Percentiles rank a stretch among this genome's conserved stretches.
Evolutionary conservation across 495 filamentous ascomycete species (phyloP).

Genomic region (Penicillium psychrofluorescens): DNA sequence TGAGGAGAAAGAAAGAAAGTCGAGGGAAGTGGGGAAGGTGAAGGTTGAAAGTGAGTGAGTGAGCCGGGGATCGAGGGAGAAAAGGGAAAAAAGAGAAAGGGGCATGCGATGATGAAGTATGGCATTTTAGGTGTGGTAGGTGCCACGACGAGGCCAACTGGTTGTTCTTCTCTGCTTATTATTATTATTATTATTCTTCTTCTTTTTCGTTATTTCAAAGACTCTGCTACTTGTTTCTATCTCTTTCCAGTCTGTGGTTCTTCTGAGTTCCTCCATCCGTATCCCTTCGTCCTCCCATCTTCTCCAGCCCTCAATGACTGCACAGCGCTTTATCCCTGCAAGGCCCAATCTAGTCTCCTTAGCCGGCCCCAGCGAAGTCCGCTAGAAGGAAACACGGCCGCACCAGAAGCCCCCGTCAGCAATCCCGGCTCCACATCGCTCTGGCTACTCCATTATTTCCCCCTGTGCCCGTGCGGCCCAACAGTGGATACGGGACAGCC

Average conservation of each 20-base stretch:
- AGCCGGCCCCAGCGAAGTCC: conserved; percentile 21
- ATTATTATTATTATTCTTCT: conserved; percentile 6
- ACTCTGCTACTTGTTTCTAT: background rate
- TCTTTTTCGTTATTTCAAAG: background rate
- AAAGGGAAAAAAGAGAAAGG: conserved; percentile 7
- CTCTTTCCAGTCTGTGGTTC: background rate
- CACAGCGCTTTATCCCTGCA: conserved; percentile 11
- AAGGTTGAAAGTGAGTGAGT: background rate
- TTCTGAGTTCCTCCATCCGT: background rate
- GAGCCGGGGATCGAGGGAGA: background rate
- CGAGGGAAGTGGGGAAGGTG: conserved; percentile 2
- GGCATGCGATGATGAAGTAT: conserved; percentile 1
- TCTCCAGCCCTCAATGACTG: conserved; percentile 6
- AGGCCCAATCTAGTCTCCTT: conserved; percentile 10
- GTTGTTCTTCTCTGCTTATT: conserved; percentile 12
- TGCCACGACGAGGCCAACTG: conserved; percentile 8
- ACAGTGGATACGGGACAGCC: conserved; percentile 22
- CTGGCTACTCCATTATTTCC: conserved; percentile 10
- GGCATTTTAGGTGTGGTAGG: conserved; percentile 25
- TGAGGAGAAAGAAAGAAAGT: background rate
- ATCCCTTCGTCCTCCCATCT: background rate
- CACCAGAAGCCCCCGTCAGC: conserved; percentile 32
- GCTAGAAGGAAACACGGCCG: conserved; percentile 27
- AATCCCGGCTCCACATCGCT: conserved; percentile 29
- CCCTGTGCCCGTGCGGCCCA: conserved; percentile 22